Evolutionary conservation across 169 alveolate species (phyloP), one percentile per base, ranked within the genome.

Genomic region (Plasmodium relictum): DNA sequence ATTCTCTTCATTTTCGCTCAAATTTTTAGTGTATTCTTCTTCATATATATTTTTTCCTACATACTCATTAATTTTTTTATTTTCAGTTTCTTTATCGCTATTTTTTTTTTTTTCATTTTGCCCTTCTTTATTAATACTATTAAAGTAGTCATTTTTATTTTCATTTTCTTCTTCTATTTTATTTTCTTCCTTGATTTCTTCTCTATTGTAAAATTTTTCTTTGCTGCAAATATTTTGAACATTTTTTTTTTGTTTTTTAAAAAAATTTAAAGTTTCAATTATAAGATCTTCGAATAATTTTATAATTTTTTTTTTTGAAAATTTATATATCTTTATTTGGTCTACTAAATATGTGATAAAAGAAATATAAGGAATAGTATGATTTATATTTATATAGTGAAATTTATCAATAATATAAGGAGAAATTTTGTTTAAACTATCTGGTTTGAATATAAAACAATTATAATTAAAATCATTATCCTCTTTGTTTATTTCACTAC

Each of bases 241-340:
- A 0, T 10, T 14, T 10, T 52, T 52, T 10, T 54, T 54, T 52
- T 52, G 22, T 52, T 14, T 52, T 50, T 12, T 74, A 78, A 78
- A 78, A 78, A 78, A 78, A 14, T 54, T 78, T 7, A 78, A 0
- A 3, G 89, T 42, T 42, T 78, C 89, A 10, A 78, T 78, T 9
- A 78, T 37, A 0, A 78, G 16, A 24, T 78, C 89, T 24, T 78
- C 89, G 44, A 78, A 78, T 0, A 63, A 42, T 20, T 66, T 44
- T 20, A 78, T 42, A 44, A 78, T 65, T 50, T 78, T 78, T 7
- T 54, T 78, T 42, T 78, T 52, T 10, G 58, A 68, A 12, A 48
- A 65, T 16, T 78, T 78, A 44, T 65, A 78, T 6, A 56, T 66
- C 26, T 78, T 78, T 20, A 78, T 31, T 18, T 65, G 12, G 26